phyloP scores from a whole-genome alignment of 345 rosid genomes.

The Murraya koenigii region DNA sequence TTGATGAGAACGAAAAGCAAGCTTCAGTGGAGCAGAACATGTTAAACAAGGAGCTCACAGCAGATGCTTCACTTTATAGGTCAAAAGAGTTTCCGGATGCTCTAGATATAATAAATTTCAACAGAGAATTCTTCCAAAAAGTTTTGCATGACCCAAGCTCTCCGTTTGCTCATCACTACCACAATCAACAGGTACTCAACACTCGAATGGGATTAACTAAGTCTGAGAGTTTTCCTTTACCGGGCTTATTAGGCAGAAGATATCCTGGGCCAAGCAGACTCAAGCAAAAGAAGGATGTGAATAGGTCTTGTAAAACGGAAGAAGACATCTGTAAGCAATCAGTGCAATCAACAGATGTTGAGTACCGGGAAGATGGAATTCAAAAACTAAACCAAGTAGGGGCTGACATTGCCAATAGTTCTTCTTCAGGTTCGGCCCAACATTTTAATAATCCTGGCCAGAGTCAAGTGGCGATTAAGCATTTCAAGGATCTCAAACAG shows the following conservation, averaged over 20 bases:
- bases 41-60: conserved; percentile 20
- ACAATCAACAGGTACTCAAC: conserved; percentile 33
- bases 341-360: conserved; percentile 30
- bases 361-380: conserved; percentile 31
- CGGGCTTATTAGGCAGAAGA: conserved; percentile 17
- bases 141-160: conserved; percentile 54
- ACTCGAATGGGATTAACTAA: conserved; percentile 31
- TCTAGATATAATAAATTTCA: conserved; percentile 44
- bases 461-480: conserved; percentile 47
- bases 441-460: conserved; percentile 28
- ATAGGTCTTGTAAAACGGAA: conserved; percentile 4
- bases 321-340: conserved; percentile 19
- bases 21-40: conserved; percentile 29
- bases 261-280: conserved; percentile 12
- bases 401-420: conserved; percentile 22
- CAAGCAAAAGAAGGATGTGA: conserved; percentile 10
- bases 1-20: conserved; percentile 27
- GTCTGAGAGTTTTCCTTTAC: conserved; percentile 48
- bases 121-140: conserved; percentile 48
- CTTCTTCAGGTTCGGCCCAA: conserved; percentile 32
- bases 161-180: conserved; percentile 48
- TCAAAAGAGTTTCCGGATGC: conserved; percentile 51
- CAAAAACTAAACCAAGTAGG: conserved; percentile 27
- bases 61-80: conserved; percentile 27
- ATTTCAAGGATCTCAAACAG: conserved; percentile 63